These are phyloP conservation scores for Pseudohalonectria lignicola DNA, from an alignment of 2,329 filamentous ascomycete genomes.

Conservation along the genomic window DNA sequence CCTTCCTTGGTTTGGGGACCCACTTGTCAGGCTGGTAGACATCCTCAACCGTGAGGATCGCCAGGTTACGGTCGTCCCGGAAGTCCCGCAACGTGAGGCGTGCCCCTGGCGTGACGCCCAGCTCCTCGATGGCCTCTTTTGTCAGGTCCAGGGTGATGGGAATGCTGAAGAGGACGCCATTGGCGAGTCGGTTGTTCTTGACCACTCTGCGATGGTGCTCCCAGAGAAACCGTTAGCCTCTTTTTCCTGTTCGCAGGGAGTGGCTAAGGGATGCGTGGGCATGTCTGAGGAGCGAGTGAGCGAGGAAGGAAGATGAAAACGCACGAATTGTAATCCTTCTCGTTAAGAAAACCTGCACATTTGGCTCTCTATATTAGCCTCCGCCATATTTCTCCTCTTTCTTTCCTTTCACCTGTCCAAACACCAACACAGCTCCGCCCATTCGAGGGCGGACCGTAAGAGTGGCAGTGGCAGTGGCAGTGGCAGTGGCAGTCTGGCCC, in stretches of 20 bases:
- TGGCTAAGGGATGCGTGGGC: conserved; percentile 7
- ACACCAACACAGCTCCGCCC: too few relatives aligned
- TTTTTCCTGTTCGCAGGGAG: background rate
- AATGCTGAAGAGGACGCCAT: conserved; percentile 90
- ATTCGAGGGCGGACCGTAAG: too few relatives aligned
- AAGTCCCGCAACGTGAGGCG: conserved; percentile 87
- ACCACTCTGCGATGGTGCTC: conserved; percentile 56
- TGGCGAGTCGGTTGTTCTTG: conserved; percentile 71
- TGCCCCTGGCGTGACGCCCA: conserved; percentile 67
- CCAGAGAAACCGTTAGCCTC: conserved; percentile 20
- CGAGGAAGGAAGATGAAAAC: conserved; percentile 16
- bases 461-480: too few relatives aligned
- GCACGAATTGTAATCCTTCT: conserved; percentile 93
- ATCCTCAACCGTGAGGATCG: conserved; percentile 91
- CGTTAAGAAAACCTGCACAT: conserved; percentile 77
- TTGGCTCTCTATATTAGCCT: too few relatives aligned
- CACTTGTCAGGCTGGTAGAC: conserved; percentile 95
- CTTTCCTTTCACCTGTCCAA: too few relatives aligned
- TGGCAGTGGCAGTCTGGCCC: too few relatives aligned
- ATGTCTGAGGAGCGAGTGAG: background rate
- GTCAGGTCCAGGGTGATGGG: conserved; percentile 88
- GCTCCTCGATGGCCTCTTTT: conserved; percentile 61
- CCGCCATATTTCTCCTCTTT: too few relatives aligned
- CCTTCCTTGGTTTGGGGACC: too few relatives aligned
- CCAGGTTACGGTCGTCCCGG: conserved; percentile 90